A percentile compares a stretch with the other conserved stretches of the same genome.
Conservation (phyloP, 164 flowering plant species). For the Liriodendron chinense region DNA sequence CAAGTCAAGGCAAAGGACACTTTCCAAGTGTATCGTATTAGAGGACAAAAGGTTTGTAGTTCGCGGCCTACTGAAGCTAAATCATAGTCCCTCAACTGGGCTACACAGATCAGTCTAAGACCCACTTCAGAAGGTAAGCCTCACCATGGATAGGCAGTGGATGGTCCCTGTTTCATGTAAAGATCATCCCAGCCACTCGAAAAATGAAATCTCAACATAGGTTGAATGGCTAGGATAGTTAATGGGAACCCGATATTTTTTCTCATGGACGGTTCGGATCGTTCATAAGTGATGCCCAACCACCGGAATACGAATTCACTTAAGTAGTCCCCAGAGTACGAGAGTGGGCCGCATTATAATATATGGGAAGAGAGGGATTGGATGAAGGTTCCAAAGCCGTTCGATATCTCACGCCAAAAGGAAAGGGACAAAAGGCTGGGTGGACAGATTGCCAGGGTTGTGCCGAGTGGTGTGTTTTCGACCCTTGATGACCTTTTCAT, state of each 20-base stretch:
- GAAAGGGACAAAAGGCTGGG: constrained; percentile 8
- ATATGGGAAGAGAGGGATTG: neutral
- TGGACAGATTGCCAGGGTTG: neutral
- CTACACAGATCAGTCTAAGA: no score
- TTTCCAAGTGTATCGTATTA: neutral
- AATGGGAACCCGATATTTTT: neutral
- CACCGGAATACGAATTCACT: neutral
- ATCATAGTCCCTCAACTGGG: neutral
- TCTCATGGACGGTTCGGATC: neutral
- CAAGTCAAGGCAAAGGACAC: neutral
- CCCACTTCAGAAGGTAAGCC: neutral
- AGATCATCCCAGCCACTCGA: neutral
- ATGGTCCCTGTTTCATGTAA: neutral
- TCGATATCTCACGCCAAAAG: constrained; percentile 9
- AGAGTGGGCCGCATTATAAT: neutral
- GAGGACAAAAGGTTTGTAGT: neutral
- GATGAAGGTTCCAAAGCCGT: constrained; percentile 5
- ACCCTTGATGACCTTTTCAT: constrained; percentile 10
- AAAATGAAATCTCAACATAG: neutral
- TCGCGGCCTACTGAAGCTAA: neutral
- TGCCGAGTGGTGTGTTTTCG: constrained; percentile 17
- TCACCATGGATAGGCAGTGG: neutral
- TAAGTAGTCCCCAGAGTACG: neutral
- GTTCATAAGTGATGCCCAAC: neutral
- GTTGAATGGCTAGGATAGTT: neutral